A percentile compares a stretch with the other conserved stretches of the same genome.
Evolutionary conservation across 2,329 filamentous ascomycete genomes (phyloP).

Genomic region (Beauveria australis): DNA sequence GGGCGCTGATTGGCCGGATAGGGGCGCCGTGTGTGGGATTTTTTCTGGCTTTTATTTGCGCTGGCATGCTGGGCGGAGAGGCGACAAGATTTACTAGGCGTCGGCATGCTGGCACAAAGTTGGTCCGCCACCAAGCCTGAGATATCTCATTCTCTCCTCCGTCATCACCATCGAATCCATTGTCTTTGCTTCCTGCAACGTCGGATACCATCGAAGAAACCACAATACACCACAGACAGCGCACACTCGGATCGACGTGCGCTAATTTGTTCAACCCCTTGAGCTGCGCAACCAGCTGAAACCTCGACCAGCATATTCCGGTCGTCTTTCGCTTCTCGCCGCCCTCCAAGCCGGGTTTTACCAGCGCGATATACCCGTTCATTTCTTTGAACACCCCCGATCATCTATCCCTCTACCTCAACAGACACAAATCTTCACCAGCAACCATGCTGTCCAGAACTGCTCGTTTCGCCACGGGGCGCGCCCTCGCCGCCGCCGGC

Average conservation of each 20-base stretch:
- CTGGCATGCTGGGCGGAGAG: not conserved
- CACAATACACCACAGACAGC: not conserved
- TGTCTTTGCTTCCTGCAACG: not conserved
- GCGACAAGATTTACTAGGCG: constrained; percentile 1
- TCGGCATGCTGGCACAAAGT: not conserved
- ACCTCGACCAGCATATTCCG: not conserved
- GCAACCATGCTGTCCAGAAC: constrained; percentile 40
- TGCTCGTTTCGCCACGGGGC: constrained; percentile 34
- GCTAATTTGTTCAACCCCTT: constrained; percentile 4
- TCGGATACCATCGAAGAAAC: not conserved
- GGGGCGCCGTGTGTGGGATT: not conserved
- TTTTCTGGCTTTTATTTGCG: constrained; percentile 11
- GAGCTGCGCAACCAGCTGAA: constrained; percentile 8
- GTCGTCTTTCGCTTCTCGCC: constrained; percentile 11
- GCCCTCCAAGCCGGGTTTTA: constrained; percentile 1
- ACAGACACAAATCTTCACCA: constrained; percentile 6
- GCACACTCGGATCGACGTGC: not conserved
- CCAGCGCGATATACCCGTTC: not conserved
- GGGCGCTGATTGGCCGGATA: constrained; percentile 22
- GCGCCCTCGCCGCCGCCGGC: constrained; percentile 32
- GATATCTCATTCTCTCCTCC: not conserved
- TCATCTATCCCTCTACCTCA: not conserved
- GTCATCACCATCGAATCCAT: not conserved
- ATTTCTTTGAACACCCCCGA: constrained; percentile 9
- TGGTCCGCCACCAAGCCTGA: constrained; percentile 6